Percentiles rank a stretch among this genome's conserved stretches.
These are phyloP conservation scores for Lactuca sativa DNA, from an alignment of 129 eudicot species.

Conservation along the genomic window DNA sequence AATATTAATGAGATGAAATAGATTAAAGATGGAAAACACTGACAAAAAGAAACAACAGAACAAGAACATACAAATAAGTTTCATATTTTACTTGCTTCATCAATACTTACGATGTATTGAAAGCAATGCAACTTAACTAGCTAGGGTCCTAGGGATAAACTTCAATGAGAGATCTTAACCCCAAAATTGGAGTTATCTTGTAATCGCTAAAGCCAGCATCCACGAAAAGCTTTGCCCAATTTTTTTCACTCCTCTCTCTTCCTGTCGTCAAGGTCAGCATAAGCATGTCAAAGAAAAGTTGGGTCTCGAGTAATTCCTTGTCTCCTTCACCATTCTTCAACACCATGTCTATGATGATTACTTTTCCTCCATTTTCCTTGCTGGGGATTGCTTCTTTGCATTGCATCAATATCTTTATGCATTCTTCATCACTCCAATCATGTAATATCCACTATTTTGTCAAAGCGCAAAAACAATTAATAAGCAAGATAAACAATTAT, in stretches of 20 bases:
- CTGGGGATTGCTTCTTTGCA: conserved; percentile 31
- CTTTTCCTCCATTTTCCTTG: conserved; percentile 25
- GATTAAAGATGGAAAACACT: too few relatives aligned
- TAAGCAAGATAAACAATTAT: neutral
- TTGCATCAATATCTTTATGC: conserved; percentile 26
- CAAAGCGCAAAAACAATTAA: neutral
- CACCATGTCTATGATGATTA: conserved; percentile 26
- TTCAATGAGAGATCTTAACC: conserved; percentile 38
- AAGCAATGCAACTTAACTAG: neutral
- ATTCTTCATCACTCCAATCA: conserved; percentile 32
- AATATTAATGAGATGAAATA: too few relatives aligned
- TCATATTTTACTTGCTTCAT: neutral
- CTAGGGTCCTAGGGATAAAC: conserved; percentile 25
- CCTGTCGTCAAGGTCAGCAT: conserved; percentile 29
- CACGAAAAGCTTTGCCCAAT: conserved; percentile 36
- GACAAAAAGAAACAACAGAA: too few relatives aligned
- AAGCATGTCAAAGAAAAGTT: conserved; percentile 25
- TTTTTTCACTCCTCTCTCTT: conserved; percentile 44
- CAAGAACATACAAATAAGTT: neutral
- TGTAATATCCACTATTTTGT: conserved; percentile 31
- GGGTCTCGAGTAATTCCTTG: conserved; percentile 10
- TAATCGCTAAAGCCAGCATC: conserved; percentile 27
- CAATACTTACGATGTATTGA: neutral
- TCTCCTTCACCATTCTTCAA: neutral
- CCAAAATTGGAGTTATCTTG: conserved; percentile 23